phyloP scores from a whole-genome alignment of 2,329 filamentous ascomycete genomes.

The Hymenoscyphus fructigenus region DNA sequence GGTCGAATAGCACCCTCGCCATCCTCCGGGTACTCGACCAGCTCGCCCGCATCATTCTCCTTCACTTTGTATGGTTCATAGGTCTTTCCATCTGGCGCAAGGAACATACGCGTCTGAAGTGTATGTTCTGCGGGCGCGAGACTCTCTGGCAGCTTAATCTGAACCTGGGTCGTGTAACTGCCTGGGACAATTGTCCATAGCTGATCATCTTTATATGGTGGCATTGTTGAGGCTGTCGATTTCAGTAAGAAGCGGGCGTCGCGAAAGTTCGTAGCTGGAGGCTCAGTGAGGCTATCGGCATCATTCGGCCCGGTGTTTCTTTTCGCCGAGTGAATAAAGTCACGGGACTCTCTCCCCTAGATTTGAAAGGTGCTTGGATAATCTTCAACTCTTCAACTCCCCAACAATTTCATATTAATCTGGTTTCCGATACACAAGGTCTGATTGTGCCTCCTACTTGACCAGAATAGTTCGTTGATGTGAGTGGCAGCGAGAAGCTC shows the following conservation, averaged over 20 bases:
- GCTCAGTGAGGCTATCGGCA: background rate
- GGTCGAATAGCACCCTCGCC: conserved; percentile 90
- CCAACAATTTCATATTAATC: too few species aligned
- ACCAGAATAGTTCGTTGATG: background rate
- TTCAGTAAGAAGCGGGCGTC: background rate
- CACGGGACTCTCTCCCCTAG: too few species aligned
- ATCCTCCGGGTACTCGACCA: conserved; percentile 85
- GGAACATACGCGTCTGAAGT: conserved; percentile 92
- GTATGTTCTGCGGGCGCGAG: conserved; percentile 84
- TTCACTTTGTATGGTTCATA: conserved; percentile 82
- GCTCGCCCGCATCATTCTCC: conserved; percentile 57
- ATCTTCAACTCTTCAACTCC: too few species aligned
- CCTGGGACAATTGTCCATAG: conserved; percentile 47
- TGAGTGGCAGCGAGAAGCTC: too few species aligned
- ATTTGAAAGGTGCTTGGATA: too few species aligned
- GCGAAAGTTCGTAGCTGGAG: background rate
- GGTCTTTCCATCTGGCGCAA: conserved; percentile 70
- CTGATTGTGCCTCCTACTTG: too few species aligned
- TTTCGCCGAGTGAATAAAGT: background rate
- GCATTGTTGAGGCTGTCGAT: conserved; percentile 26
- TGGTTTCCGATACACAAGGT: too few species aligned
- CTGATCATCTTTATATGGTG: conserved; percentile 36
- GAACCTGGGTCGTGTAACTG: conserved; percentile 37
- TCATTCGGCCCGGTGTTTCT: background rate
- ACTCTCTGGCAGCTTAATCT: conserved; percentile 38